These are phyloP conservation scores for Lantana camara DNA, from an alignment of 257 asterid genomes.

Conservation along the genomic window DNA sequence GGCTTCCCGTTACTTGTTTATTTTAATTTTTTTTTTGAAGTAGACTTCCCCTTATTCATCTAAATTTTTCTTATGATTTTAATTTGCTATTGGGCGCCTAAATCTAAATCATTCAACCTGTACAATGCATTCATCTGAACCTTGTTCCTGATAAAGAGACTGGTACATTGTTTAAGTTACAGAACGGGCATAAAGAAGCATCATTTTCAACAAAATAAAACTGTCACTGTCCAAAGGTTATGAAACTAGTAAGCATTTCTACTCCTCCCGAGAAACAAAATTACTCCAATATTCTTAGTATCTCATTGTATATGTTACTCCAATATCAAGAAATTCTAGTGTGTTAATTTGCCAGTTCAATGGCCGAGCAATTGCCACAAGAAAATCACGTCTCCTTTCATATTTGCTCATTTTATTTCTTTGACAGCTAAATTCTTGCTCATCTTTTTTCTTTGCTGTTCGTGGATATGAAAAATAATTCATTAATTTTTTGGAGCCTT, in stretches of 20 bases:
- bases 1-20: not conserved
- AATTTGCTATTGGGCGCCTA: conserved; percentile 13
- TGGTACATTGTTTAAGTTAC: not conserved
- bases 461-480: not conserved
- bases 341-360: conserved; percentile 1
- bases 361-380: not conserved
- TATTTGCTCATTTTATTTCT: conserved; percentile 11
- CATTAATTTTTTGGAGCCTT: too few species aligned
- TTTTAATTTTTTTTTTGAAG: not conserved
- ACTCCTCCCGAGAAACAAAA: conserved; percentile 1
- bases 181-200: not conserved
- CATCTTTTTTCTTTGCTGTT: not conserved
- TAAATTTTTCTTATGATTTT: not conserved
- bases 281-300: not conserved
- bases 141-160: not conserved
- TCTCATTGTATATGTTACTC: conserved; percentile 3
- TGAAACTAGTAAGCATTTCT: not conserved
- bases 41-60: not conserved
- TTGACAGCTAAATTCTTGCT: not conserved
- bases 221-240: not conserved
- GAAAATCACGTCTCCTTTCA: not conserved
- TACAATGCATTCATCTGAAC: conserved; percentile 6
- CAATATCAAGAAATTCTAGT: conserved; percentile 13
- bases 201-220: not conserved
- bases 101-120: conserved; percentile 1